Evolutionary conservation across 441 rosid species (phyloP), one percentile per base, ranked within the genome.

Genomic region (Corymbia citriodora): DNA sequence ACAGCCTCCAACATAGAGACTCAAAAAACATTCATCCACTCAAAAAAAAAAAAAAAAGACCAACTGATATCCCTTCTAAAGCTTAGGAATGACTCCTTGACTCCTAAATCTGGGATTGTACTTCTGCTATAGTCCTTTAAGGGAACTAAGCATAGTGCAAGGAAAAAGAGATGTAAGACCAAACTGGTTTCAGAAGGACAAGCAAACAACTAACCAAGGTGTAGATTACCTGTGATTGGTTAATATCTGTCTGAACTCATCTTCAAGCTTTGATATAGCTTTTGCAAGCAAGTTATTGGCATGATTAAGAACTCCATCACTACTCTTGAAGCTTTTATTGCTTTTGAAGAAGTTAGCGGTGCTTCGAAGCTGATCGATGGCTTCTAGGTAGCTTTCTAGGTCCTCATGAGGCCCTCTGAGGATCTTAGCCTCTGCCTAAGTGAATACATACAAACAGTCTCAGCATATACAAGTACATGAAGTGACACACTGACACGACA

Each of bases 371-470:
- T 97, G 99, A 93, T 95, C 96, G 88, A 98, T 97, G 89, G 99
- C 99, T 94, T 95, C 99, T 72, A 98, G 90, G 91, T 97, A 98
- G 91, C 96, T 96, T 90, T 97, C 99, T 6, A 97, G 96, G 90
- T 97, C 99, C 92, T 97, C 99, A 89, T 97, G 99, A 55, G 99
- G 99, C 87, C 99, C 99, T 95, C 96, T 96, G 90, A 98, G 92
- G 92, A 97, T 96, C 93, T 98, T 97, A 52, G 99, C 99, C 94
- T 98, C 99, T 31, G 98, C 99, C 99, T 98, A 88, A 91, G 49
- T 14, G 50, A 16, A 57, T 31, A 87, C 49, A 40, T 88, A 59
- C 1, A 48, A n/a, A 25, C n/a, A 11, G 16, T 89, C 52, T 79
- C 85, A 79, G 52, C n/a, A 79, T 45, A 8, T 12, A 23, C 85